These are phyloP conservation scores for Penicillium sp. DNA, from an alignment of 2,329 filamentous ascomycete species.

Conservation along the genomic window DNA sequence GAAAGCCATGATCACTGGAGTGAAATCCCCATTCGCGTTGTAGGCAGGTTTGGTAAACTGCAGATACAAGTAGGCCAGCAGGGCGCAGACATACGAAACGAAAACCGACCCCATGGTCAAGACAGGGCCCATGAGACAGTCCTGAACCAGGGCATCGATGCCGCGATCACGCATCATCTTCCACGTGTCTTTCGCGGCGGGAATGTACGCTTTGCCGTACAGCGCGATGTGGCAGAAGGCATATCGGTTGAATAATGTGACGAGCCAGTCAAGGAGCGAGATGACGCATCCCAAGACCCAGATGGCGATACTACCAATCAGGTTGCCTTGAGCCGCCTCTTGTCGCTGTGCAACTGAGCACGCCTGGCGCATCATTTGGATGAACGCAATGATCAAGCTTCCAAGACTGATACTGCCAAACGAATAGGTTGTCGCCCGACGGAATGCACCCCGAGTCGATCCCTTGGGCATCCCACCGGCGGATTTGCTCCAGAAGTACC, in stretches of 20 bases:
- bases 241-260: constrained; percentile 86
- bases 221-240: constrained; percentile 90
- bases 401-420: constrained; percentile 90
- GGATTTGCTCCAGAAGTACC: constrained; percentile 76
- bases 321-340: constrained; percentile 65
- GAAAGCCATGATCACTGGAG: constrained; percentile 76
- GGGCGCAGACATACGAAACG: constrained; percentile 75
- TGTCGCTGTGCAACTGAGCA: constrained; percentile 74
- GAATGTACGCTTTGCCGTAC: constrained; percentile 85
- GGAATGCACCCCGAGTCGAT: constrained; percentile 79
- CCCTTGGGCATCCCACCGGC: constrained; percentile 67
- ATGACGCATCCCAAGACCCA: constrained; percentile 77
- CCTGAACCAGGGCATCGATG: constrained; percentile 84
- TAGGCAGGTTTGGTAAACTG: constrained; percentile 76
- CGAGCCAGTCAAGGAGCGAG: constrained; percentile 75
- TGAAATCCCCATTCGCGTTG: constrained; percentile 67
- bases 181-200: constrained; percentile 87
- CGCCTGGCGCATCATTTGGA: constrained; percentile 79
- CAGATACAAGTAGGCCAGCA: constrained; percentile 85
- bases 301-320: constrained; percentile 65
- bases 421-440: constrained; percentile 79
- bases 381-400: constrained; percentile 78
- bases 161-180: constrained; percentile 87
- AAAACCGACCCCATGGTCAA: constrained; percentile 75
- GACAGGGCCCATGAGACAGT: constrained; percentile 75